Evolutionary conservation across 169 alveolate species (phyloP), one percentile per base, ranked within the genome.

Genomic region (Eimeria praecox): DNA sequence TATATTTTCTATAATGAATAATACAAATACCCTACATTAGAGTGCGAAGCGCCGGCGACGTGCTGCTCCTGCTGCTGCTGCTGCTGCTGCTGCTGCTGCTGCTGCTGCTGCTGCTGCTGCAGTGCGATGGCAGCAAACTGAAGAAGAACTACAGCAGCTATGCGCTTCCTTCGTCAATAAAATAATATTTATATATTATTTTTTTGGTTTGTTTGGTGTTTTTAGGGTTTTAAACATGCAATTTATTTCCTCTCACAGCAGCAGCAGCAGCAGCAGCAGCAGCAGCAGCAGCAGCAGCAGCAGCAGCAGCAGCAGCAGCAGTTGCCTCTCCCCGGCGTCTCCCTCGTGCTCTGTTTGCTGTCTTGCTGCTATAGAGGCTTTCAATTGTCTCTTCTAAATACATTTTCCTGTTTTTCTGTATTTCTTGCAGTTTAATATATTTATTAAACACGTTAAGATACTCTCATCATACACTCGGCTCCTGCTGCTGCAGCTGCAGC

Each of bases 71-170:
- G n/a, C n/a, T n/a, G n/a, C 77, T 64, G 30, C 77, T 64, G 77
- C 77, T 18, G 77, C 38, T 0, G 30, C 33, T 24, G 77, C 77
- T 24, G 14, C 77, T 4, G 80, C 44, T n/a, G 80, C 80, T n/a
- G 49, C 44, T 35, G 44, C 80, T 69, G 46, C 44, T 69, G 80
- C 80, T 69, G 80, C 80, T 69, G 80, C 80, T 69, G 80, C 80
- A 1, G 22, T 3, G 6, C 20, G 14, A 20, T 20, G 9, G 80
- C 80, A 30, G 80, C 18, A 12, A 2, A 5, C 27, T 8, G 14
- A 9, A 69, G 40, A 9, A 69, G 80, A n/a, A n/a, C n/a, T n/a
- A n/a, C 80, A n/a, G 80, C 80, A n/a, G 80, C 44, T 69, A 40
- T 30, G 9, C 80, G 6, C 46, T 24, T 1, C n/a, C 40, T 10